Conservation (phyloP, 2,329 filamentous ascomycete species). For the Colletotrichum kahawae region DNA sequence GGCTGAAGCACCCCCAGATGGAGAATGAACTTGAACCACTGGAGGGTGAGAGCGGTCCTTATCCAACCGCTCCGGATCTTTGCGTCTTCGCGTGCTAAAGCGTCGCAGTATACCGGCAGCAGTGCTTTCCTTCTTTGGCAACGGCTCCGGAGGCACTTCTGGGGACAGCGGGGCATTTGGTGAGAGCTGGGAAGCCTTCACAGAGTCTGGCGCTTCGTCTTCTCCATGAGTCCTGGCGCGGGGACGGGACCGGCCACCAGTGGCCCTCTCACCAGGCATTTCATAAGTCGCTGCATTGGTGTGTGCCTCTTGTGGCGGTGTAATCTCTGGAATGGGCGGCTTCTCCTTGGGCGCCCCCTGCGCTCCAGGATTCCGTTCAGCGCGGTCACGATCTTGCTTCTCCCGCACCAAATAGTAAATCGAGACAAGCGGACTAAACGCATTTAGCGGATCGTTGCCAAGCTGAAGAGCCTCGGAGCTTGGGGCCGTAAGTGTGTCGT, state of each 20-base stretch:
- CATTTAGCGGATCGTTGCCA: slow-evolving; percentile 87
- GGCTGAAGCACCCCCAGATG: slow-evolving; percentile 58
- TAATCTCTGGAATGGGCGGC: slow-evolving; percentile 71
- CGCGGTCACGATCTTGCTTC: slow-evolving; percentile 81
- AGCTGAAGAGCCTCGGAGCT: slow-evolving; percentile 85
- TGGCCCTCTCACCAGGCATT: slow-evolving; percentile 86
- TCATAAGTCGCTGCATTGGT: slow-evolving; percentile 87
- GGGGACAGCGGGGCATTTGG: slow-evolving; percentile 51
- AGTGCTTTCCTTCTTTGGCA: slow-evolving; percentile 83
- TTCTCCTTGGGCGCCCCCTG: slow-evolving; percentile 41
- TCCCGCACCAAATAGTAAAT: slow-evolving; percentile 97
- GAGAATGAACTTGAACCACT: slow-evolving; percentile 78
- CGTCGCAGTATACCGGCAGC: slow-evolving; percentile 84
- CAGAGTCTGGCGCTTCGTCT: slow-evolving; percentile 79
- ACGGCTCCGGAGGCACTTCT: slow-evolving; percentile 64
- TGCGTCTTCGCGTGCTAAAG: slow-evolving; percentile 85
- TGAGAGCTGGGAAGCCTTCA: slow-evolving; percentile 68
- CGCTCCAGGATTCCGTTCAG: slow-evolving; percentile 54
- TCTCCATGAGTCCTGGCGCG: slow-evolving; percentile 93
- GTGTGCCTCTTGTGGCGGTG: slow-evolving; percentile 83
- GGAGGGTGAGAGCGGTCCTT: slow-evolving; percentile 74
- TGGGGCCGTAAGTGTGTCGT: slow-evolving; percentile 83
- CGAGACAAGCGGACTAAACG: slow-evolving; percentile 89
- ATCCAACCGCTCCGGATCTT: slow-evolving; percentile 67
- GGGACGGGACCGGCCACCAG: slow-evolving; percentile 81